phyloP scores from a whole-genome alignment of 2,329 filamentous ascomycete genomes.

The Ophiostoma perfectum region DNA sequence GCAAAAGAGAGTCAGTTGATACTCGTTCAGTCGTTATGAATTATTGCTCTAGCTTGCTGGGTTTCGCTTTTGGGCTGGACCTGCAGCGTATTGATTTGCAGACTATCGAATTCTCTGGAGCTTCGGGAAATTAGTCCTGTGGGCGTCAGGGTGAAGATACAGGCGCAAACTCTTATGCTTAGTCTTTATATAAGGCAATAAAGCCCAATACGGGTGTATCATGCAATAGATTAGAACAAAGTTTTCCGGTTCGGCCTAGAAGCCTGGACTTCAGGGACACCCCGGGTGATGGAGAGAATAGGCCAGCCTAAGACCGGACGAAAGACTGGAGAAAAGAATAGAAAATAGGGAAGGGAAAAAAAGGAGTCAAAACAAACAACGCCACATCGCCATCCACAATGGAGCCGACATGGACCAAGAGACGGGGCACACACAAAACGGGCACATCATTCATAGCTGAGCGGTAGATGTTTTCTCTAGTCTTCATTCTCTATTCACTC shows the following conservation, averaged over 20 bases:
- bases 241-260: neutral
- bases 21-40: conserved; percentile 1
- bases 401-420: neutral
- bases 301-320: too few species aligned
- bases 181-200: neutral
- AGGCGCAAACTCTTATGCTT: neutral
- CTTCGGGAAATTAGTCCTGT: neutral
- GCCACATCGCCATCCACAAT: neutral
- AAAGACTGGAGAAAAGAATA: too few species aligned
- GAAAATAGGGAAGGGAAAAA: neutral
- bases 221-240: neutral
- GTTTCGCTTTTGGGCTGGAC: too few species aligned
- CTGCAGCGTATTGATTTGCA: neutral
- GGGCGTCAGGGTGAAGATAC: neutral
- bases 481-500: neutral
- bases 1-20: neutral
- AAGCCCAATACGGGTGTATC: conserved; percentile 1
- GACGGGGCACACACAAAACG: neutral
- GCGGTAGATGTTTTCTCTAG: neutral
- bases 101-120: conserved; percentile 2
- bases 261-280: neutral
- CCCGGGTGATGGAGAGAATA: too few species aligned
- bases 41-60: too few species aligned
- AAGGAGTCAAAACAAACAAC: neutral
- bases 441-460: conserved; percentile 7